A percentile compares a stretch with the other conserved stretches of the same genome.
phyloP scores from a whole-genome alignment of 106 monocot species.

The Narthecium ossifragum region DNA sequence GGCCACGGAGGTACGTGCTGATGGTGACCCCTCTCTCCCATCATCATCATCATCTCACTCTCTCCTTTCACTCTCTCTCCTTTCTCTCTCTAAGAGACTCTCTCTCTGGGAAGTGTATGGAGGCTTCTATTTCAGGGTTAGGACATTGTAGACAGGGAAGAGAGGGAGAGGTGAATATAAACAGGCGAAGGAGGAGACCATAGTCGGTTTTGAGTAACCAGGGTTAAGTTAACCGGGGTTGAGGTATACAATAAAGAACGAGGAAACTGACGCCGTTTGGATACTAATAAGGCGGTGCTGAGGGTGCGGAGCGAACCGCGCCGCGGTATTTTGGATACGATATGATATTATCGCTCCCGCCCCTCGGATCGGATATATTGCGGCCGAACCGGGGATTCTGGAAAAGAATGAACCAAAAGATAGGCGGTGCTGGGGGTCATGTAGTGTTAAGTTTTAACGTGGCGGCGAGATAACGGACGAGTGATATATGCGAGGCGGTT shows the following conservation, averaged over 20 bases:
- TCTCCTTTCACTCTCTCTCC: background rate
- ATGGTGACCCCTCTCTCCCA: constrained; percentile 15
- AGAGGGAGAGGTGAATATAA: constrained; percentile 17
- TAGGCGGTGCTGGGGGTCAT: background rate
- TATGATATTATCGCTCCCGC: background rate
- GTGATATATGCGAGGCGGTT: background rate
- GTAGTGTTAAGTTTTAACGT: no score
- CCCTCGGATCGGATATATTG: no score
- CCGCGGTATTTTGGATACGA: background rate
- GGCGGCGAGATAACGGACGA: constrained; percentile 2
- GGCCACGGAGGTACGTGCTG: constrained; percentile 45
- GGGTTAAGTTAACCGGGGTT: constrained; percentile 15
- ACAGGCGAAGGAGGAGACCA: background rate
- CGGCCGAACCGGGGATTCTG: no score
- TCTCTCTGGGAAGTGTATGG: no score
- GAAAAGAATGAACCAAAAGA: no score
- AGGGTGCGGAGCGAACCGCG: background rate
- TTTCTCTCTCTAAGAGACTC: background rate
- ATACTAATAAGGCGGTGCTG: background rate
- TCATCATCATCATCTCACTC: constrained; percentile 9
- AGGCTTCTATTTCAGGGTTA: no score
- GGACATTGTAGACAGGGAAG: background rate
- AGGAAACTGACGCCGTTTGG: constrained; percentile 13
- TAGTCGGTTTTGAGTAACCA: constrained; percentile 14
- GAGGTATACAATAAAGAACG: background rate